A percentile compares a stretch with the other conserved stretches of the same genome.
Evolutionary conservation across 805 yeast genomes (phyloP).

Genomic region (Monosporozyma yasuniensis): DNA sequence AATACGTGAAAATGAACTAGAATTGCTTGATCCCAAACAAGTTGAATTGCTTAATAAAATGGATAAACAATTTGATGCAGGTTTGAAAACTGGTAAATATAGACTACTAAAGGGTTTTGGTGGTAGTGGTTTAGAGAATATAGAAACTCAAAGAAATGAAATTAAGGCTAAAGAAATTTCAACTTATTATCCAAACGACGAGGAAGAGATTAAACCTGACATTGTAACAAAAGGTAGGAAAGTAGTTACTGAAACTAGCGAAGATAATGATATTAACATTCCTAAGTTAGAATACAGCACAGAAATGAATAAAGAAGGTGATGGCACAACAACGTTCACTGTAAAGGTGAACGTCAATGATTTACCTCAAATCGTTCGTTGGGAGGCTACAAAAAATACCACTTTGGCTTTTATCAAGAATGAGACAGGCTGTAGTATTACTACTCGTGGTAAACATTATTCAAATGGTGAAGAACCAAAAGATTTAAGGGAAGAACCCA

Average conservation of each 20-base stretch:
- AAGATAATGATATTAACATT: slow-evolving; percentile 14
- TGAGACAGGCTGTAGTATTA: slow-evolving; percentile 63
- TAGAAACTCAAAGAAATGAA: slow-evolving; percentile 43
- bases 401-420: slow-evolving; percentile 58
- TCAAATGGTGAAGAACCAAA: slow-evolving; percentile 50
- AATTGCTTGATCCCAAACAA: slow-evolving; percentile 33
- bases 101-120: slow-evolving; percentile 74
- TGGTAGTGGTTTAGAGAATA: slow-evolving; percentile 79
- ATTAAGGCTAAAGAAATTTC: slow-evolving; percentile 8
- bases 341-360: slow-evolving; percentile 76
- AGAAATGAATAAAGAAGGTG: slow-evolving; percentile 45
- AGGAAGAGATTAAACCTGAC: slow-evolving; percentile 1
- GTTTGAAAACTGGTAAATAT: slow-evolving; percentile 58
- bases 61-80: slow-evolving; percentile 47
- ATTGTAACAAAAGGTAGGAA: slow-evolving; percentile 7
- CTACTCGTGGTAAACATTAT: slow-evolving; percentile 72
- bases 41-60: slow-evolving; percentile 35
- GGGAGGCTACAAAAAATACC: slow-evolving; percentile 66
- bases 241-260: slow-evolving; percentile 7
- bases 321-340: slow-evolving; percentile 47
- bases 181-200: background rate
- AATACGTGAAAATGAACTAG: slow-evolving; percentile 43
- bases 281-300: slow-evolving; percentile 42
- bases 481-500: slow-evolving; percentile 53
- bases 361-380: slow-evolving; percentile 69